phyloP scores from a whole-genome alignment of 2,329 filamentous ascomycete species.

The Aspergillus ustus region DNA sequence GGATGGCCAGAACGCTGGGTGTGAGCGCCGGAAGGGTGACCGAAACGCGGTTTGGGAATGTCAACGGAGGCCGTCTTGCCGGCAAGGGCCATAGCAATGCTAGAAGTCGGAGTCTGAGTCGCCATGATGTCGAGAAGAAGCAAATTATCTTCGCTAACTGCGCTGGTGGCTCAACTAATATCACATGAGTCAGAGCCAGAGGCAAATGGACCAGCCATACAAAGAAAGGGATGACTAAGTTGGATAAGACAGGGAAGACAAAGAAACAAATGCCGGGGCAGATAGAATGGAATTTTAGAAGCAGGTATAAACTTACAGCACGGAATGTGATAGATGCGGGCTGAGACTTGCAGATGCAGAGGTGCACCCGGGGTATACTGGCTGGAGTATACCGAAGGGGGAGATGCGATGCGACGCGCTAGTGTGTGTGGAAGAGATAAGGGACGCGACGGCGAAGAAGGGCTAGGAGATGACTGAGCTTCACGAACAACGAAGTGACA shows the following conservation, averaged over 20 bases:
- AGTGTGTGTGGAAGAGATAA: constrained; percentile 20
- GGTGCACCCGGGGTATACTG: constrained; percentile 11
- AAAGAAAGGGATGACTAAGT: constrained; percentile 20
- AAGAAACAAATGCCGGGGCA: constrained; percentile 1
- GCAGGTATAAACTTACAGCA: constrained; percentile 22
- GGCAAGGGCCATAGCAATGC: constrained; percentile 55
- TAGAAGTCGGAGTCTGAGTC: constrained; percentile 47
- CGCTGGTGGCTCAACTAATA: constrained; percentile 27
- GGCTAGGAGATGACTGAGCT: constrained; percentile 1
- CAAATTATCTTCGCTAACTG: constrained; percentile 10
- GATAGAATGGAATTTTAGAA: not conserved
- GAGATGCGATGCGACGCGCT: constrained; percentile 30
- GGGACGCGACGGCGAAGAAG: constrained; percentile 22
- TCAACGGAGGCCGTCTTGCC: constrained; percentile 56
- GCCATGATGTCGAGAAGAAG: constrained; percentile 44
- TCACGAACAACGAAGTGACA: constrained; percentile 3
- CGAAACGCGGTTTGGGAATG: constrained; percentile 51
- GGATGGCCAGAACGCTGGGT: constrained; percentile 39
- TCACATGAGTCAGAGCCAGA: constrained; percentile 35
- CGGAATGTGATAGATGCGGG: constrained; percentile 15
- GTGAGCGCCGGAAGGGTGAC: constrained; percentile 34
- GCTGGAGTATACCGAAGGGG: constrained; percentile 11
- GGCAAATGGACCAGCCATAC: constrained; percentile 20
- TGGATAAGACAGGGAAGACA: constrained; percentile 3
- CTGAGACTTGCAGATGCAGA: constrained; percentile 23